Evolutionary conservation across 345 rosid genomes (phyloP), one percentile per base, ranked within the genome.

Genomic region (Euphorbia lathyris): DNA sequence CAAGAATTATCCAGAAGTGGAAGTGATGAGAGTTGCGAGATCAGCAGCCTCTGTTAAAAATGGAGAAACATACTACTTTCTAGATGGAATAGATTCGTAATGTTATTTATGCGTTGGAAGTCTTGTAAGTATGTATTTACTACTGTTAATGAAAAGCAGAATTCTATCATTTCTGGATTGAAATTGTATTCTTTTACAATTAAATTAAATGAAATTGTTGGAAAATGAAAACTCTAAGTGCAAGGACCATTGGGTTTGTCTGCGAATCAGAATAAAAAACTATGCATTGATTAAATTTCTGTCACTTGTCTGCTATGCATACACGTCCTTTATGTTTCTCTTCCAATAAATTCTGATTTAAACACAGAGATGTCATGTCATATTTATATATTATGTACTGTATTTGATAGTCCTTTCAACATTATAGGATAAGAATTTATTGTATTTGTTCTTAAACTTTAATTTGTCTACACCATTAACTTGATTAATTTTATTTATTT

Each of bases 21-120:
- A 40, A 40, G 43, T 40, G 6, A 12, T 25, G 60, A 26, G 32
- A 1, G 32, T 58, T 17, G 38, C 22, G 29, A 8, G 0, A 16
- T 29, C 40, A 16, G 40, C 40, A 16, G 40, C 10, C 40, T 20
- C 13, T 2, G 38, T 29, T 6, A 58, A 26, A 38, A 38, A 63
- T 23, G 66, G 66, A 40, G 48, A 42, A 61, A 40, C 66, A 63
- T 42, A 63, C 52, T 42, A 63, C 52, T 63, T 40, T 40, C 9
- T 22, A 22, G 50, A 9, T n/a, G 29, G 66, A 62, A 62, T 38
- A 36, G 29, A 42, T 63, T 63, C 51, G 26, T 14, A 63, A 20
- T n/a, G 36, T 7, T 14, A 32, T 34, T 60, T 20, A 32, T 34
- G 65, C 8, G 20, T 60, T n/a, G n/a, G 23, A 32, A n/a, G 45